Evolutionary conservation across 2,329 filamentous ascomycete species (phyloP).

Genomic region (Diaporthe citrichinensis): DNA sequence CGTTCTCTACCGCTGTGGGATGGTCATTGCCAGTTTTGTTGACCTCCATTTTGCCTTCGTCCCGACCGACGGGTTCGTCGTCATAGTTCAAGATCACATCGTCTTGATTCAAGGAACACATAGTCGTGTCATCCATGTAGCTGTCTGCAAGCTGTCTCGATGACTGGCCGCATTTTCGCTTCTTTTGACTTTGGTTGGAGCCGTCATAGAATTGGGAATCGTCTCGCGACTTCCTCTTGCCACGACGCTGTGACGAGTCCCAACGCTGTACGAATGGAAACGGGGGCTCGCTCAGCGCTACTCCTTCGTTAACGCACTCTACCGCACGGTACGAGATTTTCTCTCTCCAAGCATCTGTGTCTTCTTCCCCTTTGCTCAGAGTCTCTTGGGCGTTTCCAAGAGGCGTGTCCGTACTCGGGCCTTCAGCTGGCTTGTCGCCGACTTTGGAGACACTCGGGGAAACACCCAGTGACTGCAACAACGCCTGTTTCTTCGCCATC

Average conservation of each 20-base stretch:
- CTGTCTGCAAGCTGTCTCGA: conserved; percentile 47
- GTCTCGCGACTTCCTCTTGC: conserved; percentile 63
- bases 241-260: conserved; percentile 80
- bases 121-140: not conserved
- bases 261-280: conserved; percentile 93
- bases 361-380: conserved; percentile 54
- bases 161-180: conserved; percentile 59
- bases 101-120: conserved; percentile 1
- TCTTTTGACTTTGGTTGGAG: conserved; percentile 54
- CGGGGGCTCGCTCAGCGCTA: conserved; percentile 81
- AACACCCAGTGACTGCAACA: conserved; percentile 48
- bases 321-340: conserved; percentile 84
- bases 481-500: conserved; percentile 56
- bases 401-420: conserved; percentile 42
- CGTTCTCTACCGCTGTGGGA: conserved; percentile 57
- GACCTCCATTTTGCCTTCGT: conserved; percentile 49
- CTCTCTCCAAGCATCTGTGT: conserved; percentile 78
- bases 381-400: not conserved
- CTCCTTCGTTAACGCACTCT: conserved; percentile 82
- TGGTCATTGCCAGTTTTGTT: conserved; percentile 50
- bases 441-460: conserved; percentile 1
- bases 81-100: conserved; percentile 59
- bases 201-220: conserved; percentile 58
- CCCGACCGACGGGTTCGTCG: conserved; percentile 46
- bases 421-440: conserved; percentile 35